Conservation (phyloP, 2,329 filamentous ascomycete genomes). For the Diplocarpon rosae region DNA sequence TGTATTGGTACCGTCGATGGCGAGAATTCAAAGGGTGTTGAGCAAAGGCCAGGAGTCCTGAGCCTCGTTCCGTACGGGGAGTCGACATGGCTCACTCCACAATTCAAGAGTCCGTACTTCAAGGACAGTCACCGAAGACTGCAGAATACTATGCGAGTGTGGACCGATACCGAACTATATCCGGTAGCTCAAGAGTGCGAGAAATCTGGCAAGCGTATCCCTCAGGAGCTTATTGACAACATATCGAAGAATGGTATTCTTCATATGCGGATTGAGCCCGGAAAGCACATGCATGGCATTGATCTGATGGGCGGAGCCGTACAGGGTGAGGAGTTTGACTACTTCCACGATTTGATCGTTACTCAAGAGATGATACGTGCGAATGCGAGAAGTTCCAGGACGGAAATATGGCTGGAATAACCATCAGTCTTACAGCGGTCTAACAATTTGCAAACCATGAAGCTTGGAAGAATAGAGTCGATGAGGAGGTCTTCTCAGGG, state of each 20-base stretch:
- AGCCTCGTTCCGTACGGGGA: constrained; percentile 75
- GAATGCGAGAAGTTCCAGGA: constrained; percentile 76
- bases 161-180: constrained; percentile 59
- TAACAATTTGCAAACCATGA: constrained; percentile 66
- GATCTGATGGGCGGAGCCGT: constrained; percentile 57
- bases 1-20: constrained; percentile 65
- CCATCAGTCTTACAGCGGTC: constrained; percentile 69
- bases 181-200: constrained; percentile 71
- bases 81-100: constrained; percentile 62
- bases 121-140: constrained; percentile 60
- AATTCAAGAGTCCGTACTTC: constrained; percentile 73
- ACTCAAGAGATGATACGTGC: constrained; percentile 61
- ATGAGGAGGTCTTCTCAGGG: constrained; percentile 63
- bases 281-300: constrained; percentile 67
- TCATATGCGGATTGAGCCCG: constrained; percentile 75
- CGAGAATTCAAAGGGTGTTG: constrained; percentile 65
- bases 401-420: constrained; percentile 79
- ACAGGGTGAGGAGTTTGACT: constrained; percentile 72
- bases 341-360: constrained; percentile 73
- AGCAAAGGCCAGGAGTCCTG: constrained; percentile 58
- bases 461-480: constrained; percentile 53
- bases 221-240: constrained; percentile 60
- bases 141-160: constrained; percentile 59
- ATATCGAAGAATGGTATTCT: constrained; percentile 67
- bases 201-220: constrained; percentile 59